Evolutionary conservation across 768 basidiomycete species (phyloP).

Genomic region (Leccinum disarticulatum): DNA sequence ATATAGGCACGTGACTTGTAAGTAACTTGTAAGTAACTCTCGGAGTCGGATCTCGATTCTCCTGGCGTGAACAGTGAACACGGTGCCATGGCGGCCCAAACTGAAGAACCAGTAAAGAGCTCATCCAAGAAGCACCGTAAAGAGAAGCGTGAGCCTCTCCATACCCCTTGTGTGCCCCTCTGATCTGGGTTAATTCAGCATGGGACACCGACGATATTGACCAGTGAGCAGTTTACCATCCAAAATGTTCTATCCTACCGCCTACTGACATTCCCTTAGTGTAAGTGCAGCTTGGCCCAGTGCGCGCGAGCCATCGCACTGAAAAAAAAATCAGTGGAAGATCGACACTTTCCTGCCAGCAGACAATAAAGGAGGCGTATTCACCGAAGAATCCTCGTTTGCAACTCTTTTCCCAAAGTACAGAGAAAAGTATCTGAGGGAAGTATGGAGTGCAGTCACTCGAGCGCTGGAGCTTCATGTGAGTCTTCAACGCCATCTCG

Average conservation of each 20-base stretch:
- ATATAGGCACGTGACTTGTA: slow-evolving; percentile 20
- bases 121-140: slow-evolving; percentile 92
- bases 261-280: slow-evolving; percentile 30
- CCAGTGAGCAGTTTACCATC: slow-evolving; percentile 64
- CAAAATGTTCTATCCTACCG: slow-evolving; percentile 1
- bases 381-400: slow-evolving; percentile 96
- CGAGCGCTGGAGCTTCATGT: slow-evolving; percentile 81
- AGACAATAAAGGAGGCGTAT: slow-evolving; percentile 81
- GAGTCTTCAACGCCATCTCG: slow-evolving; percentile 22
- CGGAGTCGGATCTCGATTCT: too few species aligned
- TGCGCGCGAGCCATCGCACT: slow-evolving; percentile 4
- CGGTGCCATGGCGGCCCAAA: slow-evolving; percentile 23
- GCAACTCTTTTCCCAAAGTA: slow-evolving; percentile 99
- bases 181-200: slow-evolving; percentile 49
- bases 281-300: slow-evolving; percentile 35
- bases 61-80: too few species aligned
- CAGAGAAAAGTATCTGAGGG: slow-evolving; percentile 92
- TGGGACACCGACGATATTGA: slow-evolving; percentile 99
- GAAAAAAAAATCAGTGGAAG: slow-evolving; percentile 66
- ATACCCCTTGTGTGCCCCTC: not conserved
- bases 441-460: slow-evolving; percentile 93
- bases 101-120: slow-evolving; percentile 47
- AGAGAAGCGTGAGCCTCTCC: slow-evolving; percentile 78
- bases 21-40: not conserved
- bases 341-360: slow-evolving; percentile 70